phyloP scores from a whole-genome alignment of 2,329 filamentous ascomycete species.

The Coniochaeta hoffmannii region DNA sequence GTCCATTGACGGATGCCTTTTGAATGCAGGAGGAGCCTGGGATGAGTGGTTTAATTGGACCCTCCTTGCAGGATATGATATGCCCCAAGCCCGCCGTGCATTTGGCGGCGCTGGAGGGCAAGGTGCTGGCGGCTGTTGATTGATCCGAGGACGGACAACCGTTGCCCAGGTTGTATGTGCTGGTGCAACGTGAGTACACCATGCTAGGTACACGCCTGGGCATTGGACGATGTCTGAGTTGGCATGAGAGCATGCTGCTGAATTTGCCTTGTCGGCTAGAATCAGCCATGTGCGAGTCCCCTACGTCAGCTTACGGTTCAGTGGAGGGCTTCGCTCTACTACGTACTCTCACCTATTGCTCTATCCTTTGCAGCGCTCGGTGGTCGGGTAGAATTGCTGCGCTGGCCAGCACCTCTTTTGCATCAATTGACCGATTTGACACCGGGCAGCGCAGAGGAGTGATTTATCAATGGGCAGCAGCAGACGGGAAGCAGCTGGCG shows the following conservation, averaged over 20 bases:
- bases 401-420: background rate
- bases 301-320: background rate
- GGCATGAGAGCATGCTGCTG: too few relatives aligned
- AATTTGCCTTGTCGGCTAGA: background rate
- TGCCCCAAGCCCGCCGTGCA: background rate
- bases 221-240: background rate
- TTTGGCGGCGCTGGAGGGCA: background rate
- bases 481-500: background rate
- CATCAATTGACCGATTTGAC: background rate
- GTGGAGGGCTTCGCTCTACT: background rate
- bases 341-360: too few relatives aligned
- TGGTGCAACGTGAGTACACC: background rate
- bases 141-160: background rate
- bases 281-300: background rate
- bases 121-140: background rate
- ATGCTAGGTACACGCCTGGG: background rate
- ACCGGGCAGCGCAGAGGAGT: background rate
- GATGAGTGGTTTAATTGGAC: background rate
- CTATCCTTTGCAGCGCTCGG: too few relatives aligned
- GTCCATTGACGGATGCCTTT: background rate
- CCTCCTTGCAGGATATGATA: constrained; percentile 1
- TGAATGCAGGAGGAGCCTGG: background rate
- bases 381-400: too few relatives aligned
- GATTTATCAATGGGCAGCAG: background rate
- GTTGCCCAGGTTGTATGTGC: background rate